Base-by-base conservation (phyloP, 106 monocot genomes). In the Platanthera zijinensis region DNA sequence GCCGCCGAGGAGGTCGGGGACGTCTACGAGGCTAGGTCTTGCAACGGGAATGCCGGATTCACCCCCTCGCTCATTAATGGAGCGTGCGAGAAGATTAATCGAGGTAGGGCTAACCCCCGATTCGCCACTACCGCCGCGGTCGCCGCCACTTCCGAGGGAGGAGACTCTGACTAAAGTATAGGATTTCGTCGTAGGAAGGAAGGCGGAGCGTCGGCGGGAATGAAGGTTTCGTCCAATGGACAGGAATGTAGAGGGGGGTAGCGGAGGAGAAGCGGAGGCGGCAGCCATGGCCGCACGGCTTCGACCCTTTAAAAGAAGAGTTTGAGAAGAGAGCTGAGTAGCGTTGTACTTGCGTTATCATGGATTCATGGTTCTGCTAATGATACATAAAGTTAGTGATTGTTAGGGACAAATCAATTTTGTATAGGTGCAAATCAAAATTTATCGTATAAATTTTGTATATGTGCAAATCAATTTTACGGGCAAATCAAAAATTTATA, bases 81-180 rank as follows among this genome's bases (percentile, higher is more conserved):
- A 56, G 39, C 51, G 62, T 25, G 86, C 51, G 52, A 91, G 28
- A 56, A 83, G 76, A 63, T 87, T 94, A 12, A 97, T 81, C 97
- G 94, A 97, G 82, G 94, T 84, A 7, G 97, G 97, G 85, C 97
- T 97, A 62, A 94, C 88, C 94, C 97, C 94, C 8, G 91, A 90
- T 7, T 79, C 81, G 22, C 17, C 39, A 22, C 69, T 77, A 61
- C 66, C 66, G 74, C 48, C 50, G 48, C 64, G 19, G 48, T n/a
- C 46, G 57, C 50, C 49, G 76, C 61, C 13, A n/a, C 10, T 49
- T 25, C 30, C 48, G 39, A 51, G 50, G 51, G 21, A 21, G 46
- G 54, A 77, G 32, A 71, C 28, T 6, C 2, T 71, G 15, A 71
- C 15, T n/a, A 7, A 0, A 67, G 32, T 4, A 67, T 2, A 67